Percentiles rank a stretch among this genome's conserved stretches.
Evolutionary conservation across 2,329 filamentous ascomycete species (phyloP).

Genomic region (Anthostomella pinea): DNA sequence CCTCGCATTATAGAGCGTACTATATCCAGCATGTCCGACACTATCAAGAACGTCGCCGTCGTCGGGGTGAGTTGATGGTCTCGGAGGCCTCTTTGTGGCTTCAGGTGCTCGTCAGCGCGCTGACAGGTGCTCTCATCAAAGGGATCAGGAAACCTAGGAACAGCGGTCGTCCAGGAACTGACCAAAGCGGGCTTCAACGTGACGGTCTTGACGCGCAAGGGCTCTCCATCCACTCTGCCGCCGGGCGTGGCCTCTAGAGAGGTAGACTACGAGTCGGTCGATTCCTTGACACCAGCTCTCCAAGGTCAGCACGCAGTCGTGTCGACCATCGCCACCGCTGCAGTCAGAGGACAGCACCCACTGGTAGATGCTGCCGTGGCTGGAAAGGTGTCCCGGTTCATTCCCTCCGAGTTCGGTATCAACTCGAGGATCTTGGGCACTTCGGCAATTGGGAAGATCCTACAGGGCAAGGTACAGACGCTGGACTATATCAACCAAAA

Average conservation of each 20-base stretch:
- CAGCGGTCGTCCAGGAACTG: slow-evolving; percentile 26
- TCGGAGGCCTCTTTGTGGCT: no score
- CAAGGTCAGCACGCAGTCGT: slow-evolving; percentile 54
- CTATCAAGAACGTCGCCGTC: slow-evolving; percentile 24
- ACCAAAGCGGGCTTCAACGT: slow-evolving; percentile 41
- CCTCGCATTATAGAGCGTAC: no score
- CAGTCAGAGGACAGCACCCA: slow-evolving; percentile 43
- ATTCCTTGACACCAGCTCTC: slow-evolving; percentile 45
- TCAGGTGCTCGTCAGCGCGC: slow-evolving; percentile 11
- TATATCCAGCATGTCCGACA: slow-evolving; percentile 20
- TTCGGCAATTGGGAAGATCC: slow-evolving; percentile 22
- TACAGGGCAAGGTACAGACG: slow-evolving; percentile 27
- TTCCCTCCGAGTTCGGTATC: slow-evolving; percentile 52
- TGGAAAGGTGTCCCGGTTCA: slow-evolving; percentile 55
- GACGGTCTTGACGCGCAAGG: slow-evolving; percentile 47
- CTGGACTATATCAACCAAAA: slow-evolving; percentile 52
- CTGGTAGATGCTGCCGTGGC: slow-evolving; percentile 54
- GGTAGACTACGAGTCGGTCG: slow-evolving; percentile 45
- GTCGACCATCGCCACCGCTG: slow-evolving; percentile 42
- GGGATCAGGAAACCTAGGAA: slow-evolving; percentile 34
- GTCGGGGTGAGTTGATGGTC: no score
- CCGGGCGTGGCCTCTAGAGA: slow-evolving; percentile 39
- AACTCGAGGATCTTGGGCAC: slow-evolving; percentile 28
- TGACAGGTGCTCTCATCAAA: slow-evolving; percentile 9
- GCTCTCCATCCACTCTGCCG: slow-evolving; percentile 37